phyloP scores from a whole-genome alignment of 148 eudicot genomes.

The Arctostaphylos glauca region DNA sequence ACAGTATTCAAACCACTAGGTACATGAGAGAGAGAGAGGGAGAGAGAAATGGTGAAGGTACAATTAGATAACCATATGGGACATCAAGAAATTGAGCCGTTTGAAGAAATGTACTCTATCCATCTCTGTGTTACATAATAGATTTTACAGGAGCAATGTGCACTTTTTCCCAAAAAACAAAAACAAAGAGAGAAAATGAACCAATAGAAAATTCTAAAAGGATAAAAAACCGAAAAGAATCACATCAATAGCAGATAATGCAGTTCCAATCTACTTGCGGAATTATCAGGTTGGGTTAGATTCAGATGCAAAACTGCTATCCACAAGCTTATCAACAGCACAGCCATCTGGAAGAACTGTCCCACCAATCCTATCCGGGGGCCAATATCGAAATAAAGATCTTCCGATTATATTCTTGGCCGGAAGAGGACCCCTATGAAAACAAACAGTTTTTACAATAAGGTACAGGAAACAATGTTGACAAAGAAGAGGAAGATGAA shows the following conservation, averaged over 20 bases:
- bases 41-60: background rate
- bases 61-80: background rate
- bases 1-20: background rate
- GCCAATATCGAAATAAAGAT: conserved; percentile 89
- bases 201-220: too few species aligned
- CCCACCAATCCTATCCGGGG: conserved; percentile 74
- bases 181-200: background rate
- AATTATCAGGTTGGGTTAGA: conserved; percentile 15
- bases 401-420: conserved; percentile 86
- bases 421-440: conserved; percentile 86
- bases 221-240: background rate
- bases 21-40: background rate
- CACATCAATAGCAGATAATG: background rate
- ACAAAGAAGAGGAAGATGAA: background rate
- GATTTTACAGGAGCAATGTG: conserved; percentile 7
- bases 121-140: background rate
- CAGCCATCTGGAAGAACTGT: conserved; percentile 73
- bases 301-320: conserved; percentile 39
- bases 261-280: background rate
- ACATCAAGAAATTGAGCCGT: conserved; percentile 7
- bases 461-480: background rate
- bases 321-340: conserved; percentile 51
- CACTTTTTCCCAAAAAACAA: background rate
- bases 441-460: background rate
- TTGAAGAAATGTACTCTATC: background rate